Base-by-base conservation (phyloP, 371 early-diverging fungal genomes). In the Mortierella sp. region DNA sequence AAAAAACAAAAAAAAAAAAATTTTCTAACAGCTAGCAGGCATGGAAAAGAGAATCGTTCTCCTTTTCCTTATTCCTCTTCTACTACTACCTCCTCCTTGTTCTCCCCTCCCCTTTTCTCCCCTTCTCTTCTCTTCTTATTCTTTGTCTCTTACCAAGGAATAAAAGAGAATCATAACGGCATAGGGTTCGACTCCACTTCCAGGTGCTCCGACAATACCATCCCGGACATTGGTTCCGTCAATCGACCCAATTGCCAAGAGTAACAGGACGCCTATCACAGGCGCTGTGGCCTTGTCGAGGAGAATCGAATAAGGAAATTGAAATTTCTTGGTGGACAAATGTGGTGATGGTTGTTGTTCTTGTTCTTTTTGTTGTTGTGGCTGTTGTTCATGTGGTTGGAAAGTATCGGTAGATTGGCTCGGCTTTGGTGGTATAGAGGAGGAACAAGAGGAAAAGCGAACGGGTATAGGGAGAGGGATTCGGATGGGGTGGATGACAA, bases 131-230 rank as follows among this genome's bases (percentile, higher is more conserved):
- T 37, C 37, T 37, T 37, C 37, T 37, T 37, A 5, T 9, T 37
- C 37, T 37, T 37, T n/a, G n/a, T n/a, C n/a, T n/a, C 81, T 64
- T 83, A 87, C 92, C 84, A 93, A 82, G 1, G 92, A 88, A 73
- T 91, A 90, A 51, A 93, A 88, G 14, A 95, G 84, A n/a, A 93
- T 86, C 67, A 93, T 81, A 7, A 93, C 88, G 7, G 92, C 86
- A 77, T 92, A 94, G 0, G 94, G 95, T 72, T 92, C 82, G n/a
- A 95, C 87, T 0, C 79, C 79, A 56, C 66, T 77, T 25, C 86
- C 88, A 11, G 84, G 75, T 16, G 84, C 80, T 12, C 94, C 94
- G 4, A 91, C 70, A 63, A 93, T 84, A 0, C 94, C 93, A 53
- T 82, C 74, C 14, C 68, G 68, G 15, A 95, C 83, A 26, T 86